Base-by-base conservation (phyloP, 2,329 filamentous ascomycete genomes). In the Aspergillus proliferans region DNA sequence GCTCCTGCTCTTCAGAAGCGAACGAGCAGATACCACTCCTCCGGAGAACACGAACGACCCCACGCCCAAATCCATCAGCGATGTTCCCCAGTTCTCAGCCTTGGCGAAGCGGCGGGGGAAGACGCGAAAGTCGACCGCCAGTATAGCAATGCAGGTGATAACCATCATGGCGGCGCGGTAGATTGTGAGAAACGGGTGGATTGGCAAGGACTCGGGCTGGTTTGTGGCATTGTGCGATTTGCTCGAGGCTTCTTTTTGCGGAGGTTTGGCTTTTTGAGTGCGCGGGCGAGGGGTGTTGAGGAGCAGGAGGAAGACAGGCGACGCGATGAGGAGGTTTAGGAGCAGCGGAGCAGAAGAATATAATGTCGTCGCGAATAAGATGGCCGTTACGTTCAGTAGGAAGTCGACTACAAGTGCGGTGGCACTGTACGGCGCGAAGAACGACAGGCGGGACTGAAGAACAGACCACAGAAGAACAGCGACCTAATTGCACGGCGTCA, bases 11-110 rank as follows among this genome's bases (percentile, higher is more conserved):
- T 87, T 90, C 43, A 96, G 74, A 10, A 90, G 77, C 1, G 88
- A 83, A 15, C 92, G 81, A 12, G 91, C 90, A 34, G 88, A 90
- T n/a, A 97, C 89, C 30, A 96, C 76, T 19, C 93, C 93, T 14
- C 87, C 87, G 2, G 90, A 90, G 71, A 95, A 98, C 60, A 98
- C 93, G 71, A 98, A 98, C 10, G 91, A 95, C 24, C 93, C 93
- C 43, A 98, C 93, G 44, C 93, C 93, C 61, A 97, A 78, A 66
- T 98, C 93, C 93, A 98, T 98, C 53, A 98, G 74, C n/a, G 92
- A 97, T 1, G 92, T 96, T 47, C 93, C 93, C 89, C 93, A 98
- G n/a, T 88, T 96, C 71, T 98, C 93, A 2, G 95, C 93, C 74
- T 98, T 98, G 49, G 90, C 93, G 66, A 97, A 97, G 28, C 93